These are phyloP conservation scores for Dictyostelium capitatum DNA, from an alignment of 78 protist genomes.

Conservation along the genomic window DNA sequence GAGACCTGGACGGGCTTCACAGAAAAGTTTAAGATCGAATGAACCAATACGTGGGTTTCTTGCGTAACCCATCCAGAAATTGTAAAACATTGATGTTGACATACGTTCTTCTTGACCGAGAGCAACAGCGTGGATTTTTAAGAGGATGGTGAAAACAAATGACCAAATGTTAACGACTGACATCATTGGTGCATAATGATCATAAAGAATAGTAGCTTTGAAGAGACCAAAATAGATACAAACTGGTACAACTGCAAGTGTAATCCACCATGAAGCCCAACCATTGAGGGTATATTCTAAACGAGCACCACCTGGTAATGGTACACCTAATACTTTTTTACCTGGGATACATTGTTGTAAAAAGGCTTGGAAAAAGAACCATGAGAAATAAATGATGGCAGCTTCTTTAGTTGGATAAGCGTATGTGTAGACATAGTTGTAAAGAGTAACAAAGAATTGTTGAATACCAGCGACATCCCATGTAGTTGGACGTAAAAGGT, in stretches of 20 bases:
- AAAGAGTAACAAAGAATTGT: conserved; percentile 31
- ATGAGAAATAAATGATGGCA: conserved; percentile 54
- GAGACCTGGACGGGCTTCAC: conserved; percentile 95
- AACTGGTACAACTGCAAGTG: conserved; percentile 18
- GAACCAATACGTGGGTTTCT: conserved; percentile 92
- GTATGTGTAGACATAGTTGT: conserved; percentile 23
- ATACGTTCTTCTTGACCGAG: conserved; percentile 49
- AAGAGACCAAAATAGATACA: conserved; percentile 34
- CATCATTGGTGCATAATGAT: conserved; percentile 45
- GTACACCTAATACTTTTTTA: conserved; percentile 27
- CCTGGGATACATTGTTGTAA: conserved; percentile 78
- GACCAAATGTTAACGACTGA: conserved; percentile 67
- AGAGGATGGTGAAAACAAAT: conserved; percentile 63
- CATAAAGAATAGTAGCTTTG: conserved; percentile 72
- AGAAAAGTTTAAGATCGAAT: conserved; percentile 91
- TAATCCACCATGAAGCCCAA: conserved; percentile 76
- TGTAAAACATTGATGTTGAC: conserved; percentile 83
- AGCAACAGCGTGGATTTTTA: conserved; percentile 35
- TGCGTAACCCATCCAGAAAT: conserved; percentile 93
- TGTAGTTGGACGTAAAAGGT: conserved; percentile 39
- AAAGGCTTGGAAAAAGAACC: conserved; percentile 72
- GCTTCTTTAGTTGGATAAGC: conserved; percentile 74
- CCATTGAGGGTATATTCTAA: conserved; percentile 69
- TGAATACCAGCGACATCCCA: conserved; percentile 15
- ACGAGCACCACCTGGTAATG: conserved; percentile 63